Conservation (phyloP, 1,139 yeast species). For the Schwanniomyces etchellsii region DNA sequence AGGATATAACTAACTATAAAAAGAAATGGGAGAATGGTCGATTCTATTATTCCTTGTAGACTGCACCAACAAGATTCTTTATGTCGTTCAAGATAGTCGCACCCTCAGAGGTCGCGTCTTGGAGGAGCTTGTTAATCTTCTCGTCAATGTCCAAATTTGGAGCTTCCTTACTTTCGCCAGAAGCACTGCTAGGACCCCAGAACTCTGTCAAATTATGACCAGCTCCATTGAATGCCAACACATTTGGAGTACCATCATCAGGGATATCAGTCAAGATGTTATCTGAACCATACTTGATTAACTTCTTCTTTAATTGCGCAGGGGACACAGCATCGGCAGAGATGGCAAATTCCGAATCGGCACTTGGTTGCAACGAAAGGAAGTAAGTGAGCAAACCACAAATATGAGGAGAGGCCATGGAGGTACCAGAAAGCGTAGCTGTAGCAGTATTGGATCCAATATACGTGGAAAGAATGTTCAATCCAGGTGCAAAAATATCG, state of each 20-base stretch:
- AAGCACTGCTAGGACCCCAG: too few species aligned
- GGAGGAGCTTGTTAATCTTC: too few species aligned
- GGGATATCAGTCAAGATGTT: slow-evolving; percentile 68
- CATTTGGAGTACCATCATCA: slow-evolving; percentile 71
- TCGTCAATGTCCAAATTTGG: too few species aligned
- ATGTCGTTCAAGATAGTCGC: too few species aligned
- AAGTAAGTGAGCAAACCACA: slow-evolving; percentile 87
- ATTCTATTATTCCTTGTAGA: too few species aligned
- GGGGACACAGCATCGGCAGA: slow-evolving; percentile 67
- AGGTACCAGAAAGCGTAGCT: slow-evolving; percentile 93
- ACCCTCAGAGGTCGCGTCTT: too few species aligned
- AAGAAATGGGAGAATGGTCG: too few species aligned
- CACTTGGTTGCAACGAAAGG: slow-evolving; percentile 84
- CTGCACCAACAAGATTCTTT: too few species aligned
- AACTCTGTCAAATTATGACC: slow-evolving; percentile 72
- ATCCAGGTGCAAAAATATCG: slow-evolving; percentile 82
- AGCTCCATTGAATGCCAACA: slow-evolving; percentile 89
- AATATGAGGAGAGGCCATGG: slow-evolving; percentile 98
- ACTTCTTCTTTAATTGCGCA: slow-evolving; percentile 80
- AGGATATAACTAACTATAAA: too few species aligned
- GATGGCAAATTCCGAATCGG: slow-evolving; percentile 65
- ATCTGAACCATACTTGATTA: slow-evolving; percentile 75
- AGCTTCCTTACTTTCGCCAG: too few species aligned
- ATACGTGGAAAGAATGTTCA: slow-evolving; percentile 76
- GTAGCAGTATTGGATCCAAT: slow-evolving; percentile 88